Evolutionary conservation across 2,329 filamentous ascomycete species (phyloP).

Genomic region (Polychaeton citri): DNA sequence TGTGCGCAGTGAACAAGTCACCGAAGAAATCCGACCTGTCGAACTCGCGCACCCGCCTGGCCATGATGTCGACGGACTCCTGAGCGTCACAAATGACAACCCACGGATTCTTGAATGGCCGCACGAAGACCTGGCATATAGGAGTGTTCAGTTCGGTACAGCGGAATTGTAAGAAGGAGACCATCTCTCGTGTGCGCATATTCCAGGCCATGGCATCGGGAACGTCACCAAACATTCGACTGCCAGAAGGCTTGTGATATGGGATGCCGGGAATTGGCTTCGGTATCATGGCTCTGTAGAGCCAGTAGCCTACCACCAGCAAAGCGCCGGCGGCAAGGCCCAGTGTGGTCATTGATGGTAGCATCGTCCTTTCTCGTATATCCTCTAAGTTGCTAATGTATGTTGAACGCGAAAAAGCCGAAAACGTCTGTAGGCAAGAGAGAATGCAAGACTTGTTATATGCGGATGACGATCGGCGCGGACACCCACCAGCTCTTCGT

Average conservation of each 20-base stretch:
- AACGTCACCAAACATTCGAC: constrained; percentile 29
- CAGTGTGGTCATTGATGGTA: not conserved
- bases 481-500: too few species aligned
- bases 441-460: too few species aligned
- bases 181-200: constrained; percentile 14
- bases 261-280: constrained; percentile 35
- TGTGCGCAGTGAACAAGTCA: constrained; percentile 11
- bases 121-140: constrained; percentile 36
- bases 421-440: too few species aligned
- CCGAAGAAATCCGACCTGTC: constrained; percentile 26
- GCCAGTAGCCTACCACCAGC: constrained; percentile 2
- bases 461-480: too few species aligned
- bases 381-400: too few species aligned
- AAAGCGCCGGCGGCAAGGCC: constrained; percentile 1
- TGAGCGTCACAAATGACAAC: constrained; percentile 31
- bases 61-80: constrained; percentile 33
- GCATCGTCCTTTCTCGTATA: too few species aligned
- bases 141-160: constrained; percentile 21
- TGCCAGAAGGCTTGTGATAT: constrained; percentile 26
- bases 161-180: not conserved
- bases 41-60: constrained; percentile 31
- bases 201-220: constrained; percentile 27
- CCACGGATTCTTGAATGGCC: constrained; percentile 29
- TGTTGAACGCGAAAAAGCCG: too few species aligned
- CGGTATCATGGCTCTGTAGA: constrained; percentile 21